Base-by-base conservation (phyloP, 1,284 basidiomycete species). In the Inonotus hispidus region DNA sequence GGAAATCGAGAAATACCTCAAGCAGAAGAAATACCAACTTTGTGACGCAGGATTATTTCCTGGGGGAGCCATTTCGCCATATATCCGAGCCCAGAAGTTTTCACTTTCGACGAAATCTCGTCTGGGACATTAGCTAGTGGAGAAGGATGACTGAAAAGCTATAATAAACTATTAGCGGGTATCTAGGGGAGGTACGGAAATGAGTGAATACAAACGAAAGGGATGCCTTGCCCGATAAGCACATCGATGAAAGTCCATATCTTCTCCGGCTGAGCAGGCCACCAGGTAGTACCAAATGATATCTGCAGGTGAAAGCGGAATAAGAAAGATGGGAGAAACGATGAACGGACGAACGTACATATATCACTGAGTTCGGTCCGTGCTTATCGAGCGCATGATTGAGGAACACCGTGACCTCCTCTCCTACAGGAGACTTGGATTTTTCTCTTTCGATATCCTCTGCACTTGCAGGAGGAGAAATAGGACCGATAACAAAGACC, bases 51-150 rank as follows among this genome's bases (percentile, higher is more conserved):
- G 29, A 66, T 64, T 7, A 54, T 14, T 38, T 66, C 54, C 35
- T 66, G 65, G n/a, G 65, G 65, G 11, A 61, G 29, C 63, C 63
- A 66, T 16, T 4, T 19, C 27, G 61, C 52, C 13, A 62, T 49
- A 16, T 60, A 49, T 16, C 60, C 64, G 25, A 62, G 32, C 19
- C 58, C 58, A 1, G 60, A 62, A 23, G 45, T 23, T 21, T 61
- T 50, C 2, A 62, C 46, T 56, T 62, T 64, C 16, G 25, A 43
- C 4, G 41, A 25, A 2, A 64, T 32, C 10, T 53, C 57, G 8
- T 59, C 53, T 29, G 63, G 64, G 16, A 66, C 43, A 16, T 29
- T 25, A n/a, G 63, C 64, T 5, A 27, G 14, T 2, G 55, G 56
- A 10, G 59, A 35, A 39, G 60, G 58, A 58, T 62, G 63, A 13